Evolutionary conservation across 257 asterid species (phyloP), one percentile per base, ranked within the genome.

Genomic region (Asclepias syriaca): DNA sequence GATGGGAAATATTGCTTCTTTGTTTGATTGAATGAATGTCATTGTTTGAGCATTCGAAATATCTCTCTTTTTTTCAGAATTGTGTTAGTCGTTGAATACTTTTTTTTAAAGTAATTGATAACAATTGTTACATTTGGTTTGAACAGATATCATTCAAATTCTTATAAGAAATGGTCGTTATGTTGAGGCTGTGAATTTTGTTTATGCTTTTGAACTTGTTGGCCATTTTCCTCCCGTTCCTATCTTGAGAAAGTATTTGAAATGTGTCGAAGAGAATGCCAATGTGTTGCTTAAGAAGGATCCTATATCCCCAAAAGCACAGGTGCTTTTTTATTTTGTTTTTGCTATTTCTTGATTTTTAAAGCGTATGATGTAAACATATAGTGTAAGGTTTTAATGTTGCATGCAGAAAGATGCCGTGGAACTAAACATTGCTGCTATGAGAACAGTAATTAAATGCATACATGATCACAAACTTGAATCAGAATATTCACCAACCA

Each of bases 191-290:
- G 55, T 72, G 54, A 65, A 16, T 15, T 72, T 61, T 40, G 56
- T 72, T 53, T 50, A 64, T 72, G 76, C 24, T 46, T 72, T 61
- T 63, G 40, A 61, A 51, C 76, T 72, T 63, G 65, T 51, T 63
- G 71, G 53, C 39, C 34, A 45, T 37, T 72, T 72, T 50, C 76
- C 76, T 43, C 76, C 54, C 1, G 71, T 49, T 32, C 70, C 63
- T 46, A 53, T 72, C 27, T 54, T 72, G n/a, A 48, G 65, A 34
- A 65, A 8, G 15, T 55, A 46, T 49, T 12, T 64, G 69, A 15
- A 45, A 49, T 54, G 34, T 34, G 3, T 61, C 32, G 66, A 32
- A 45, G 66, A 34, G 22, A 32, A 16, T 16, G 37, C 46, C 66
- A 61, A 61, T 14, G 46, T n/a, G 37, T 61, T 61, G 46, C 46